A percentile compares a stretch with the other conserved stretches of the same genome.
phyloP scores from a whole-genome alignment of 2,329 filamentous ascomycete genomes.

The Penicillium hordei region DNA sequence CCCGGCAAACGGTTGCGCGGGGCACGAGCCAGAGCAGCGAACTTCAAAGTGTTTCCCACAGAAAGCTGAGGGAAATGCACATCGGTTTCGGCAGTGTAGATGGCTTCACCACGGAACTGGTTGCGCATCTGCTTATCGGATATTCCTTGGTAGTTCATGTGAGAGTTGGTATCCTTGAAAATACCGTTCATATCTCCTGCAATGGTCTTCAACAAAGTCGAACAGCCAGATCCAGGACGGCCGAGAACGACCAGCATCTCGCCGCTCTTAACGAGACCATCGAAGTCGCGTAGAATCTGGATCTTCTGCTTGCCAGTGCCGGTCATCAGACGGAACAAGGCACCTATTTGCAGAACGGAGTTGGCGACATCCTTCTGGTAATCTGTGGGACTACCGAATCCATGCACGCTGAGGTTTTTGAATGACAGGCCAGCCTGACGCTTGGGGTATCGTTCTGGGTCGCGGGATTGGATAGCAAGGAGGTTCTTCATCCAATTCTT shows the following conservation, averaged over 20 bases:
- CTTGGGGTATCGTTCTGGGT: conserved; percentile 53
- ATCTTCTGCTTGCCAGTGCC: conserved; percentile 49
- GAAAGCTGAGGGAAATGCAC: conserved; percentile 77
- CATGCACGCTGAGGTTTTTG: conserved; percentile 67
- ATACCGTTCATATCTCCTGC: conserved; percentile 82
- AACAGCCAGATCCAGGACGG: conserved; percentile 59
- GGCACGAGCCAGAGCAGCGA: conserved; percentile 67
- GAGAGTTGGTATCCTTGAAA: conserved; percentile 65
- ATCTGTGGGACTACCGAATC: conserved; percentile 66
- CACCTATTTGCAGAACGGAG: conserved; percentile 36
- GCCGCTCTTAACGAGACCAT: conserved; percentile 60
- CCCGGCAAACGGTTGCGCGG: conserved; percentile 44
- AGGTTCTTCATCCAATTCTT: conserved; percentile 50
- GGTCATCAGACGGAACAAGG: conserved; percentile 33
- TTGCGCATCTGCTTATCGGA: conserved; percentile 64
- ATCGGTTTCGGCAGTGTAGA: conserved; percentile 83
- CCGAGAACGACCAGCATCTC: conserved; percentile 61
- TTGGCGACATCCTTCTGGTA: conserved; percentile 57
- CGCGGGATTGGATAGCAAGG: conserved; percentile 47
- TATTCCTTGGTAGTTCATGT: conserved; percentile 74
- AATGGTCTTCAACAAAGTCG: conserved; percentile 83
- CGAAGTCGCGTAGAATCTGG: conserved; percentile 63
- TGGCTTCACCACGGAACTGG: conserved; percentile 76
- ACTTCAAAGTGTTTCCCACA: conserved; percentile 76
- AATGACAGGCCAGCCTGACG: conserved; percentile 65